Evolutionary conservation across 495 filamentous ascomycete genomes (phyloP).

Genomic region (Penicillium dipodomyicola): DNA sequence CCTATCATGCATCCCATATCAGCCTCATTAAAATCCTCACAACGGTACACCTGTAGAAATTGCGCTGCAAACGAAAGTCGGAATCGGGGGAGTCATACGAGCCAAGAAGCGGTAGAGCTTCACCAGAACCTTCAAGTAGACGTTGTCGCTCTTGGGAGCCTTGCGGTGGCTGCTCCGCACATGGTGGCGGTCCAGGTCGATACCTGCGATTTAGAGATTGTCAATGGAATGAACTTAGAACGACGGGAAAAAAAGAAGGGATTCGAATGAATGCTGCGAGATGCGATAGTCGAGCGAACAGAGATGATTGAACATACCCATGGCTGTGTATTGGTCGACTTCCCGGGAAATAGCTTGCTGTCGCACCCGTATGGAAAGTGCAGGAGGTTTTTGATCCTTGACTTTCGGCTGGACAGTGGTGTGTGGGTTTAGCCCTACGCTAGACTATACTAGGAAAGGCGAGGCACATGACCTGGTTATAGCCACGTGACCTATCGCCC

Average conservation of each 20-base stretch:
- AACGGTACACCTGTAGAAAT: constrained; percentile 6
- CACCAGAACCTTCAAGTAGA: constrained; percentile 94
- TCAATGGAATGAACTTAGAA: constrained; percentile 10
- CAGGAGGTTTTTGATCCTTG: constrained; percentile 45
- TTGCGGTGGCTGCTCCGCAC: constrained; percentile 83
- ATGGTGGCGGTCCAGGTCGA: constrained; percentile 77
- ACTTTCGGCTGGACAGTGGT: constrained; percentile 46
- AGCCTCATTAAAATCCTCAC: constrained; percentile 17
- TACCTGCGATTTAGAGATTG: constrained; percentile 44
- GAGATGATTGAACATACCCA: constrained; percentile 40
- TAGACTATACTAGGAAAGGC: constrained; percentile 31
- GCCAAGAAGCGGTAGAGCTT: constrained; percentile 99
- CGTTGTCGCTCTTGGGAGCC: constrained; percentile 97
- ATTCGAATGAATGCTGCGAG: background rate
- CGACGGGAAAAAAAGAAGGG: background rate
- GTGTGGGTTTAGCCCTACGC: constrained; percentile 52
- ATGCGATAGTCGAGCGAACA: background rate
- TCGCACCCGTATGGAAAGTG: constrained; percentile 45
- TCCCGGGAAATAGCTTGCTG: constrained; percentile 47
- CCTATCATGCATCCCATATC: constrained; percentile 49
- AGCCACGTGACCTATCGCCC: background rate
- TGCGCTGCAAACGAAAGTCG: constrained; percentile 15
- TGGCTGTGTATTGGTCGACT: constrained; percentile 48
- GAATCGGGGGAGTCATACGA: constrained; percentile 60
- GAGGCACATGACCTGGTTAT: background rate